Conservation (phyloP, 148 eudicot genomes). For the Spergularia marina region DNA sequence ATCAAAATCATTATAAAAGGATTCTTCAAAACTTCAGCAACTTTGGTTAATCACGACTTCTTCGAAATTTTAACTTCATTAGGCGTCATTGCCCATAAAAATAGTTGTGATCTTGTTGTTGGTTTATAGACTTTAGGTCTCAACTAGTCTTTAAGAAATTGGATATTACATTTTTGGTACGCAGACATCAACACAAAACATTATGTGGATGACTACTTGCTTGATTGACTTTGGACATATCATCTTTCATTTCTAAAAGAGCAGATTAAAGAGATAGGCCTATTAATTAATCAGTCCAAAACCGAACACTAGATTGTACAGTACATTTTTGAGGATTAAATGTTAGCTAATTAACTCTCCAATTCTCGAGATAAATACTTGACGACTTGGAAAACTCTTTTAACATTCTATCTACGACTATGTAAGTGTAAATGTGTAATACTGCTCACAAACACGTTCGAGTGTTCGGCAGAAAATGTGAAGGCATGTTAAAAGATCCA, state of each 20-base stretch:
- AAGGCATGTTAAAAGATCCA: too few relatives aligned
- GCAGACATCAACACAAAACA: background rate
- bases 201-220: background rate
- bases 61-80: slow-evolving; percentile 6
- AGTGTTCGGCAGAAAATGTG: too few relatives aligned
- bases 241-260: background rate
- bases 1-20: background rate
- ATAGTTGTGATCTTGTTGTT: slow-evolving; percentile 3
- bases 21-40: background rate
- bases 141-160: slow-evolving; percentile 1
- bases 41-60: slow-evolving; percentile 14
- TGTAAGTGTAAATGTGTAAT: too few relatives aligned
- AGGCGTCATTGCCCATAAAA: background rate
- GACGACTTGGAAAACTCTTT: too few relatives aligned
- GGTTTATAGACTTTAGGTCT: slow-evolving; percentile 1
- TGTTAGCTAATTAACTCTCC: too few relatives aligned
- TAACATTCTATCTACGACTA: too few relatives aligned
- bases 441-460: too few relatives aligned
- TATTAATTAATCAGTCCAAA: too few relatives aligned
- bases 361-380: too few relatives aligned
- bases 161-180: background rate
- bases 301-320: too few relatives aligned
- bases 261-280: too few relatives aligned
- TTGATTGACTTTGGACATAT: slow-evolving; percentile 12
- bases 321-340: too few relatives aligned